Conservation (phyloP, 2,329 filamentous ascomycete species). For the Phyllosticta citribraziliensis region DNA sequence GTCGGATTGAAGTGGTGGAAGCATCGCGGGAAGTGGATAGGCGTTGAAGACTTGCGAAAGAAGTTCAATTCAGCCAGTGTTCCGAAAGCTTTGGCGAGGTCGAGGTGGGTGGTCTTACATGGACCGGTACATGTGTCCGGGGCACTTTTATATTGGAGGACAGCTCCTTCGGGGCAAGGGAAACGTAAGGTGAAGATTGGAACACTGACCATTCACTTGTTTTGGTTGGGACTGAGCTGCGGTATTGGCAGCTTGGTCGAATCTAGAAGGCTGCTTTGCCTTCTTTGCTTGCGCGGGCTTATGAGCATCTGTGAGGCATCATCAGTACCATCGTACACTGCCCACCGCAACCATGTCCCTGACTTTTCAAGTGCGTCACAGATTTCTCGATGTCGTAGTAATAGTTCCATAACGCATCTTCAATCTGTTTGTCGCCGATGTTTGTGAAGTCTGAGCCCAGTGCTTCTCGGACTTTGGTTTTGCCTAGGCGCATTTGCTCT, state of each 20-base stretch:
- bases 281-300: constrained; percentile 26
- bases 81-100: neutral
- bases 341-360: neutral
- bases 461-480: constrained; percentile 53
- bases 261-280: constrained; percentile 32
- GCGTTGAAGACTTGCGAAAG: neutral
- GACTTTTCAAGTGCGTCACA: constrained; percentile 67
- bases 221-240: constrained; percentile 31
- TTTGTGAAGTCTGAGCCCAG: constrained; percentile 39
- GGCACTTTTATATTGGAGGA: constrained; percentile 14
- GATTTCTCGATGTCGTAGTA: constrained; percentile 88
- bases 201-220: constrained; percentile 37
- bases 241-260: constrained; percentile 35
- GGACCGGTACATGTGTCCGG: neutral
- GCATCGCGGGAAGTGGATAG: constrained; percentile 7
- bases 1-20: constrained; percentile 14
- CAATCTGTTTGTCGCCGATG: constrained; percentile 61
- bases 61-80: neutral
- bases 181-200: constrained; percentile 7
- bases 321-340: neutral
- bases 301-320: constrained; percentile 17
- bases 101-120: constrained; percentile 5
- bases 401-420: constrained; percentile 90
- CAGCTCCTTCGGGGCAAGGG: constrained; percentile 7
- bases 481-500: constrained; percentile 54